Evolutionary conservation across 257 asterid species (phyloP), one percentile per base, ranked within the genome.

Genomic region (Rauvolfia tetraphylla): DNA sequence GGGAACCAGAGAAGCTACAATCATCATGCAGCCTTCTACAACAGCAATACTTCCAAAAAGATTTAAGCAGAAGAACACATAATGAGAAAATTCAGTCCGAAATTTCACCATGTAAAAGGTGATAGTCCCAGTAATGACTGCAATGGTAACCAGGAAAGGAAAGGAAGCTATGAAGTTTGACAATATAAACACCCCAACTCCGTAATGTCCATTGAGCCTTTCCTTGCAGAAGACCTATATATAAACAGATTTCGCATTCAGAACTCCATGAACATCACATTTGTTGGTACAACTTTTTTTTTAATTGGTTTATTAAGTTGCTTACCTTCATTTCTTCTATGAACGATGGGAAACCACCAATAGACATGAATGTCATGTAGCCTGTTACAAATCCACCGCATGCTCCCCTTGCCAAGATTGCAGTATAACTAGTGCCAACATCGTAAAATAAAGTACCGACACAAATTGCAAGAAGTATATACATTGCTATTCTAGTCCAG

Each of bases 21-120:
- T 89, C 98, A 93, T 92, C 98, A 93, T 93, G 73, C 91, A 92
- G 68, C 98, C 89, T 82, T 93, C 98, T 61, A 93, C 98, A 87
- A 93, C 88, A 7, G 96, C 91, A 58, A 93, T 92, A 85, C 94
- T 84, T 48, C 97, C 97, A 15, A 90, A 89, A 12, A 93, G 83
- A 67, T 92, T 90, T 39, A 93, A 82, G 87, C 96, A 90, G 84
- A 87, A 90, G 86, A 83, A 93, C 33, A 78, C 83, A 57, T 88
- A 93, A 42, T 87, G 88, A 5, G 91, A 83, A 75, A 93, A 90
- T 57, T 53, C 91, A 0, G 92, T 8, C 79, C 87, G 82, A 53
- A 85, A 89, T 73, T 79, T 79, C 88, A 92, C 98, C 97, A 92
- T 93, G 77, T 81, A 93, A 63, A 81, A 89, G 0, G 93, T 88